phyloP scores from a whole-genome alignment of 306 rosid genomes.

The Comarum palustre region DNA sequence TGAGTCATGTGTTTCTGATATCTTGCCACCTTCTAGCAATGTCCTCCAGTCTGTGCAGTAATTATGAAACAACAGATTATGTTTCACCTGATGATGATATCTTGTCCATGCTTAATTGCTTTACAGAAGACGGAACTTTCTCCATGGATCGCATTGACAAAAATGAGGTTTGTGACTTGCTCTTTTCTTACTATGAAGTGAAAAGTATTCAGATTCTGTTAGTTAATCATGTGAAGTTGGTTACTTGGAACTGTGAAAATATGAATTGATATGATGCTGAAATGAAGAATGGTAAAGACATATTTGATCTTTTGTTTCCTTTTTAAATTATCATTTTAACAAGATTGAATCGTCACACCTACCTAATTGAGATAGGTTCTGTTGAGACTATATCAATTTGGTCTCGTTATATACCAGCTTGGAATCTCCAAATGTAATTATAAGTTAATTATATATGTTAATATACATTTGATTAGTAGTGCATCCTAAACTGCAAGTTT shows the following conservation, averaged over 20 bases:
- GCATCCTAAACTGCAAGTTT: not conserved
- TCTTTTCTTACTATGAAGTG: not conserved
- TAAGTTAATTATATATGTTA: not conserved
- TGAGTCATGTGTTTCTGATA: not conserved
- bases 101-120: not conserved
- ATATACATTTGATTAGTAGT: too few species aligned
- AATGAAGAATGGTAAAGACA: not conserved
- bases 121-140: not conserved
- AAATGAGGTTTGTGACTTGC: slow-evolving; percentile 15
- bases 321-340: not conserved
- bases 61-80: slow-evolving; percentile 6
- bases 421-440: not conserved
- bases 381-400: not conserved
- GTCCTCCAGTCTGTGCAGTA: not conserved
- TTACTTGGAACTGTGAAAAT: not conserved
- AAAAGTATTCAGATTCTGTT: not conserved
- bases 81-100: slow-evolving; percentile 11
- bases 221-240: not conserved
- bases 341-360: not conserved
- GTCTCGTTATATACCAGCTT: not conserved
- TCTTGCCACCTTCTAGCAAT: not conserved
- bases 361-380: not conserved
- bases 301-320: not conserved
- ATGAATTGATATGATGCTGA: not conserved
- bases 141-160: not conserved